Evolutionary conservation across 176 grass and related monocot species (phyloP).

Genomic region (Triticum dicoccoides): DNA sequence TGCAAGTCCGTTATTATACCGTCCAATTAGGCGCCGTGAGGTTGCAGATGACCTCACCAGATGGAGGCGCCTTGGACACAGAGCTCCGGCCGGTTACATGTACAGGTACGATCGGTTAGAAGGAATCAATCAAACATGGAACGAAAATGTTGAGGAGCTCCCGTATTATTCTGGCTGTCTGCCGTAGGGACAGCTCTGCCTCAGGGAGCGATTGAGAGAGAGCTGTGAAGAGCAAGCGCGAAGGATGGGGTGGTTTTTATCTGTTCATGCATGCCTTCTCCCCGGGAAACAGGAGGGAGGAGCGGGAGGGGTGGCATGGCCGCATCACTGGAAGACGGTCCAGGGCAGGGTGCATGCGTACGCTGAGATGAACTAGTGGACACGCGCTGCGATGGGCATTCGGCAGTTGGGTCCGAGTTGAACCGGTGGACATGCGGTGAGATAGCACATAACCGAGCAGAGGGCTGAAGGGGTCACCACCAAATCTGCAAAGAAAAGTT

Average conservation of each 20-base stretch:
- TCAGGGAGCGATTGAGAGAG: constrained; percentile 53
- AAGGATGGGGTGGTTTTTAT: constrained; percentile 26
- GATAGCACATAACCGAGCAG: background rate
- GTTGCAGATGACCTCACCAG: constrained; percentile 26
- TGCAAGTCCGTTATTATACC: constrained; percentile 18
- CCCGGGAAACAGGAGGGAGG: background rate
- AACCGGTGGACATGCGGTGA: background rate
- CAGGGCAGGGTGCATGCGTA: background rate
- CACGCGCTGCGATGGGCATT: background rate
- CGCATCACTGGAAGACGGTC: background rate
- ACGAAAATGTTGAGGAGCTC: background rate
- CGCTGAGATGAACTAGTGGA: background rate
- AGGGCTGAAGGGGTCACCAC: background rate
- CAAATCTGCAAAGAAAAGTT: too few relatives aligned
- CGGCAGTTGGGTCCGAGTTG: constrained; percentile 8
- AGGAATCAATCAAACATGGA: constrained; percentile 1
- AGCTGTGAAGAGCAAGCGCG: constrained; percentile 41
- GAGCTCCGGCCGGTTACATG: constrained; percentile 19
- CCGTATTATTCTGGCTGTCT: constrained; percentile 34
- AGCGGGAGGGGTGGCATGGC: background rate
- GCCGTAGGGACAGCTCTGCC: constrained; percentile 46
- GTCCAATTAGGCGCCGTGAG: constrained; percentile 18
- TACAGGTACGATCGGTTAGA: constrained; percentile 14
- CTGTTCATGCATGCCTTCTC: background rate
- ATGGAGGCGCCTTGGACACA: constrained; percentile 10